Percentiles rank a stretch among this genome's conserved stretches.
Conservation (phyloP, 2,329 filamentous ascomycete genomes). For the Fusarium acutatum region DNA sequence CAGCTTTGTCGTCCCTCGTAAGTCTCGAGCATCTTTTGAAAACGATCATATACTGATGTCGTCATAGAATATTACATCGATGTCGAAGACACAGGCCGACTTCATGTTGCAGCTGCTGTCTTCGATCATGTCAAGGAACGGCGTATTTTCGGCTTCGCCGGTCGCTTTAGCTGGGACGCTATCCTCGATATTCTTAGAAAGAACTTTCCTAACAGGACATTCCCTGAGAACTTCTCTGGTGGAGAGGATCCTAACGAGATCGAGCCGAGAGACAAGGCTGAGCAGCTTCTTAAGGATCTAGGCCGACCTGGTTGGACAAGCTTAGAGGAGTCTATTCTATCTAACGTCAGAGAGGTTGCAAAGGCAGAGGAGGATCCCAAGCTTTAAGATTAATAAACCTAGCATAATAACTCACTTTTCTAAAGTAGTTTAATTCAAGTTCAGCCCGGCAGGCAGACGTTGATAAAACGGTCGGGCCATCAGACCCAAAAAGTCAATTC, state of each 20-base stretch:
- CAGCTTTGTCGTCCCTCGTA: neutral
- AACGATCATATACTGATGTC: fast-evolving
- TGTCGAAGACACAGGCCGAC: conserved; percentile 57
- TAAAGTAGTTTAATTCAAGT: neutral
- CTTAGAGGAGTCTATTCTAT: conserved; percentile 4
- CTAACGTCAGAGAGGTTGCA: neutral
- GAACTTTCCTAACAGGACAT: conserved; percentile 20
- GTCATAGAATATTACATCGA: conserved; percentile 54
- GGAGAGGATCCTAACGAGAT: conserved; percentile 23
- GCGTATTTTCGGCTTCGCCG: conserved; percentile 63
- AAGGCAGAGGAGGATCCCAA: neutral
- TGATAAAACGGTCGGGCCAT: fast-evolving
- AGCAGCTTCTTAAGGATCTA: conserved; percentile 9
- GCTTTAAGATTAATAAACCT: neutral
- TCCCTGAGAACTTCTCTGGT: conserved; percentile 36
- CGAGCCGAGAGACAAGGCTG: conserved; percentile 12
- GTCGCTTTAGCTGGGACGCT: conserved; percentile 56
- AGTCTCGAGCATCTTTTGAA: neutral
- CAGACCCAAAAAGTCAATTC: fast-evolving
- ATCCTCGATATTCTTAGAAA: conserved; percentile 45
- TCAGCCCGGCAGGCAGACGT: fast-evolving
- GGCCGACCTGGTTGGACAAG: conserved; percentile 25
- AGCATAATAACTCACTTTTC: neutral
- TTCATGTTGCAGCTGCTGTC: conserved; percentile 62
- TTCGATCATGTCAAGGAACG: conserved; percentile 55